These are phyloP conservation scores for Porogramme epimiltina DNA, from an alignment of 1,284 basidiomycete genomes.

Conservation along the genomic window DNA sequence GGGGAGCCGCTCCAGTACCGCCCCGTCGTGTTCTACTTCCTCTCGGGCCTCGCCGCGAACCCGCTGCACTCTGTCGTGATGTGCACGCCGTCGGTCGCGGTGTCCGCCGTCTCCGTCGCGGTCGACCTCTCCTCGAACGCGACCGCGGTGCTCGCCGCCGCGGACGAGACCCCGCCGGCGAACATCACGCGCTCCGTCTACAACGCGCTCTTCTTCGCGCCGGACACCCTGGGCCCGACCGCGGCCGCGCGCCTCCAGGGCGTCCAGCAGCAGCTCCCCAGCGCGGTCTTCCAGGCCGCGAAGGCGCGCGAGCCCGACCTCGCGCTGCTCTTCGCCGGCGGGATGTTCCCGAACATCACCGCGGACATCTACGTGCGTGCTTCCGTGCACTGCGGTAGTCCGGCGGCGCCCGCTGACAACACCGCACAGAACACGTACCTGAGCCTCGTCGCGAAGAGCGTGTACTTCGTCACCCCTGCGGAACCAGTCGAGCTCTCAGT, in stretches of 20 bases:
- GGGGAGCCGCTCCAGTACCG: slow-evolving; percentile 37
- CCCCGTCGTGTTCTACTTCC: slow-evolving; percentile 58
- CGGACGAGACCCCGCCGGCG: slow-evolving; percentile 37
- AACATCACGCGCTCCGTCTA: slow-evolving; percentile 40
- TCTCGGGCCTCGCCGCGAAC: too few species aligned
- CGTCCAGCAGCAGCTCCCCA: slow-evolving; percentile 48
- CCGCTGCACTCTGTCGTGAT: slow-evolving; percentile 40
- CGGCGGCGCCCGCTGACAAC: neutral
- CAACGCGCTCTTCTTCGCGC: slow-evolving; percentile 50
- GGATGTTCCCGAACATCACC: slow-evolving; percentile 41
- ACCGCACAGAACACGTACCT: slow-evolving; percentile 44
- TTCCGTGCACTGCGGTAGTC: too few species aligned
- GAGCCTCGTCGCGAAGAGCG: slow-evolving; percentile 47
- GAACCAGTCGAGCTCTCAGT: slow-evolving; percentile 35
- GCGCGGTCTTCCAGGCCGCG: slow-evolving; percentile 51
- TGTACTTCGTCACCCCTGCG: slow-evolving; percentile 46
- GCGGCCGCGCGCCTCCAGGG: slow-evolving; percentile 38
- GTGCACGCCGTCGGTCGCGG: slow-evolving; percentile 44
- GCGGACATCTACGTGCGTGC: slow-evolving; percentile 48
- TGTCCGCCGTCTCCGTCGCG: slow-evolving; percentile 39
- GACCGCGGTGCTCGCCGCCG: slow-evolving; percentile 38
- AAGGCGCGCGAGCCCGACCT: slow-evolving; percentile 30
- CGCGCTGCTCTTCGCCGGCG: slow-evolving; percentile 40
- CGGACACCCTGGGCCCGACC: slow-evolving; percentile 39
- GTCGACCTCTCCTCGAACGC: slow-evolving; percentile 25